Evolutionary conservation across 345 rosid species (phyloP), one percentile per base, ranked within the genome.

Genomic region (Murraya koenigii): DNA sequence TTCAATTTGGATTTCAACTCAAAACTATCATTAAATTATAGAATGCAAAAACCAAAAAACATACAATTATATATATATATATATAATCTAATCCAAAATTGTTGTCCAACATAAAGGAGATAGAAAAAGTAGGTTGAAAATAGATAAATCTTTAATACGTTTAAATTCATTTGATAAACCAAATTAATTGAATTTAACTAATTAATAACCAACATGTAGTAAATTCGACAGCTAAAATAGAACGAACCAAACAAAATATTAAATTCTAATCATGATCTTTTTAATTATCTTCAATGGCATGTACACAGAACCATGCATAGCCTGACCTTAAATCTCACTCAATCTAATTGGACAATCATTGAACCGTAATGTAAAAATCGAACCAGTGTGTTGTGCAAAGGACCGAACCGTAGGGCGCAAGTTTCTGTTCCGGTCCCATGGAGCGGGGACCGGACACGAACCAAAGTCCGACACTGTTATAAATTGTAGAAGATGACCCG

Each of bases 371-470:
- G 61, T 4, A 58, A 58, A 13, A 9, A 44, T 19, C 47, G 74
- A n/a, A 41, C 35, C 66, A 32, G 8, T 7, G 7, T 65, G 20
- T 17, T 8, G 11, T 54, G 64, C 3, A 62, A 22, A 61, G 66
- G 6, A 25, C n/a, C 64, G 75, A 68, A 68, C 41, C 69, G 71
- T 28, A 59, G 72, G 76, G 72, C 63, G 49, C 7, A 77, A 75
- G 66, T 61, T n/a, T 72, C 75, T 80, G 68, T 55, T 19, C 14
- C 63, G 78, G 84, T 80, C 78, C 59, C 82, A 9, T 66, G 44
- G 75, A 23, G 77, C 69, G 83, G 86, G 87, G 85, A 84, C 86
- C 85, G 79, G 70, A 20, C 70, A 5, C 52, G 55, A 78, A 65
- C 75, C 71, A 7, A 39, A 54, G 32, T 78, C 79, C 78, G 80